Evolutionary conservation across 805 yeast genomes (phyloP).

Genomic region (Metschnikowia dekortorum): DNA sequence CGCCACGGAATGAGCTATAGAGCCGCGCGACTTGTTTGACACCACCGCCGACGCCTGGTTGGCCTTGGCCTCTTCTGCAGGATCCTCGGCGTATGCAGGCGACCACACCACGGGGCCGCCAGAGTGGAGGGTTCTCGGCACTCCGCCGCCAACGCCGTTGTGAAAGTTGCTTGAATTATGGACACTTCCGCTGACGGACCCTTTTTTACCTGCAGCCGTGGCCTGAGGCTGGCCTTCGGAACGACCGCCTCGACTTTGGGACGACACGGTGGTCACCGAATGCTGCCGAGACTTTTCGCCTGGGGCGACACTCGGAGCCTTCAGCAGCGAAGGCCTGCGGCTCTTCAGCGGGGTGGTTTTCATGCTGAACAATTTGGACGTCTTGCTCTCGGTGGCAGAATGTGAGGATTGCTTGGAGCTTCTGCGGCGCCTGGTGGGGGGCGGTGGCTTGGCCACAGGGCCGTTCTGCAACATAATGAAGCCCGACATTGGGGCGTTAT

Average conservation of each 20-base stretch:
- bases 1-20: not conserved
- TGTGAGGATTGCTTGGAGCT: not conserved
- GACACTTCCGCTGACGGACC: not conserved
- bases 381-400: not conserved
- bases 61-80: not conserved
- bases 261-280: not conserved
- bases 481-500: constrained; percentile 5
- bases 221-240: not conserved
- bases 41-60: not conserved
- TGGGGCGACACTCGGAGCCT: not conserved
- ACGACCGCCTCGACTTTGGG: not conserved
- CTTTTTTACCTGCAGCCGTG: not conserved
- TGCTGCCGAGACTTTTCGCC: not conserved
- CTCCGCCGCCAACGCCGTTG: not conserved
- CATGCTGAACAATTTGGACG: not conserved
- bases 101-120: not conserved
- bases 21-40: not conserved
- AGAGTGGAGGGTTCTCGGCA: not conserved
- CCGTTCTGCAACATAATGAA: constrained; percentile 8
- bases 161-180: not conserved
- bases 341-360: not conserved
- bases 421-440: not conserved
- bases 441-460: constrained; percentile 1
- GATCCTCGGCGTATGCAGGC: not conserved
- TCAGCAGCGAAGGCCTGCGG: not conserved